Base-by-base conservation (phyloP, 2,329 filamentous ascomycete genomes). In the Fusarium buharicum region DNA sequence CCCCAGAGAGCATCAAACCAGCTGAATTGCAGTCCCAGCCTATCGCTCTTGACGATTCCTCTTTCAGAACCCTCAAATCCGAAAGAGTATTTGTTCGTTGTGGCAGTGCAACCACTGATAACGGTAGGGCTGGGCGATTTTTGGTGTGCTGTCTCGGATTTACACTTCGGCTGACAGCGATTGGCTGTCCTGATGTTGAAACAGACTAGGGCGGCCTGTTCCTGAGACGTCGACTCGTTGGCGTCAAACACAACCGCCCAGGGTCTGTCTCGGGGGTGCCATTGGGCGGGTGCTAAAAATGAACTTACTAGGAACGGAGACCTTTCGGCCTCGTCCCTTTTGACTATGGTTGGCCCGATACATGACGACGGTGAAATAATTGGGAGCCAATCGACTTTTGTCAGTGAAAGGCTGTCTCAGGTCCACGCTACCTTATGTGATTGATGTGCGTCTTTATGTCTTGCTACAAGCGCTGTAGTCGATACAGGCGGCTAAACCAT, bases 171-270 rank as follows among this genome's bases (percentile, higher is more conserved):
- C 17, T 37, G 27, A 3, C 40, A n/a, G 24, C 52, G 50, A 70
- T 50, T 70, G 63, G 68, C 48, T 59, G 64, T 44, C 68, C 69
- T 71, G 63, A 71, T 56, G 59, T 57, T 71, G 68, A 71, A 71
- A 71, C 68, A 55, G 38, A 56, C 56, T 63, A 58, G 61, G 52
- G 30, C 13, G 18, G 24, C 43, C 64, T 45, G 48, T 39, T 46
- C 64, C 60, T 67, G 63, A 66, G 59, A 67, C 63, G 40, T 17
- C 18, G 22, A 24, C 22, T 5, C 22, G 28, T 43, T 63, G 56
- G 55, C 47, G 63, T 60, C 50, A 64, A 56, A 40, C 45, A 33
- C 2, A 39, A 6, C 41, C 27, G 28, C 22, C 34, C 18, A 37
- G 55, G 39, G n/a, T 39, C 22, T 46, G 44, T 57, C 39, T 38